These are phyloP conservation scores for Epichloe sibirici DNA, from an alignment of 2,329 filamentous ascomycete species.

Conservation along the genomic window DNA sequence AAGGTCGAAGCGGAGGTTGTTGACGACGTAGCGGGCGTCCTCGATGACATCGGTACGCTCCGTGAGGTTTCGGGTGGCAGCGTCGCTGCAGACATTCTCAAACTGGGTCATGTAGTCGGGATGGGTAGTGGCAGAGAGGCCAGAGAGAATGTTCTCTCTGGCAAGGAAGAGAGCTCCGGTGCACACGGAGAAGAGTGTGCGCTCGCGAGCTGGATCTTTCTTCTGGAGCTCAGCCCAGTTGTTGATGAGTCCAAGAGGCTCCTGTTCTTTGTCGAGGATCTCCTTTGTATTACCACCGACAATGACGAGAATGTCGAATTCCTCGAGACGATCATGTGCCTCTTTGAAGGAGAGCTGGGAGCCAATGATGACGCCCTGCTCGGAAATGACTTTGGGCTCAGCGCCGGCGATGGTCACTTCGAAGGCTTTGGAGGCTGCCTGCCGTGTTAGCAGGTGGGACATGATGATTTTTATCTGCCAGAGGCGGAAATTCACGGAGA, in stretches of 20 bases:
- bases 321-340: constrained; percentile 58
- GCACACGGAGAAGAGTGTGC: constrained; percentile 69
- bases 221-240: constrained; percentile 71
- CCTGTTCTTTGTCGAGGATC: constrained; percentile 53
- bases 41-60: constrained; percentile 77
- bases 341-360: constrained; percentile 70
- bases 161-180: constrained; percentile 69
- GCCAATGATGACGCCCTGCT: constrained; percentile 56
- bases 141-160: constrained; percentile 63
- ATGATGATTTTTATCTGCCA: no score
- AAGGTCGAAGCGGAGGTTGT: constrained; percentile 80
- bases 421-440: constrained; percentile 43
- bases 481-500: not conserved
- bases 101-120: constrained; percentile 69
- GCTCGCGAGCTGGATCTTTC: constrained; percentile 66
- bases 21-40: constrained; percentile 72
- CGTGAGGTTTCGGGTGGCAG: constrained; percentile 54
- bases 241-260: constrained; percentile 61
- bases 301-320: constrained; percentile 70
- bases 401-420: constrained; percentile 42
- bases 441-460: not conserved
- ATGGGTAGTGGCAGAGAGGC: constrained; percentile 71
- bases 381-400: constrained; percentile 42
- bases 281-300: constrained; percentile 56
- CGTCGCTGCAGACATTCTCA: constrained; percentile 69